A percentile compares a stretch with the other conserved stretches of the same genome.
These are phyloP conservation scores for Fragilaria radians DNA, from an alignment of 108 stramenopile species.

Conservation along the genomic window DNA sequence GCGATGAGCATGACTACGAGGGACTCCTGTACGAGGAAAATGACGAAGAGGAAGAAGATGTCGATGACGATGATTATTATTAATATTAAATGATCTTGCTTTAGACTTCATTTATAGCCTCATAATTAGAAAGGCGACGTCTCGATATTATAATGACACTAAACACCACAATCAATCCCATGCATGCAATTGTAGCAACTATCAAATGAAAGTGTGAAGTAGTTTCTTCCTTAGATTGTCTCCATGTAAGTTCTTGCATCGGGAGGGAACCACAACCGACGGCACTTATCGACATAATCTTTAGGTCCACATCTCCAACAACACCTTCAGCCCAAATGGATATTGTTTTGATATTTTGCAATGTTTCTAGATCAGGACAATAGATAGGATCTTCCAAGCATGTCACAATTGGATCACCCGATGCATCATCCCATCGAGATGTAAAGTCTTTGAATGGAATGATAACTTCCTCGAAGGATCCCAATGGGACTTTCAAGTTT, in stretches of 20 bases:
- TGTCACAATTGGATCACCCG: constrained; percentile 20
- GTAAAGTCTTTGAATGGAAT: neutral
- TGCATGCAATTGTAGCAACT: neutral
- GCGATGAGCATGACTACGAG: neutral
- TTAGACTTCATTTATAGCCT: neutral
- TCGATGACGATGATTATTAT: constrained; percentile 12
- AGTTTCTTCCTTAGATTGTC: too few relatives aligned
- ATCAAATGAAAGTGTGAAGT: too few relatives aligned
- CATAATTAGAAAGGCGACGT: neutral
- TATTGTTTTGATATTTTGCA: constrained; percentile 34
- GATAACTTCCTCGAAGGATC: neutral
- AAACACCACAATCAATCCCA: neutral
- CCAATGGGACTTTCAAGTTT: neutral
- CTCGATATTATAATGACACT: too few relatives aligned
- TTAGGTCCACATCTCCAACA: constrained; percentile 25
- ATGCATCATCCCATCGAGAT: constrained; percentile 19
- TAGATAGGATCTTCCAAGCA: constrained; percentile 29
- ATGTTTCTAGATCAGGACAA: constrained; percentile 23
- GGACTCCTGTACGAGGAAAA: constrained; percentile 14
- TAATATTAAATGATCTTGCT: too few relatives aligned
- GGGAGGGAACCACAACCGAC: constrained; percentile 13
- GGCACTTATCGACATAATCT: constrained; percentile 27
- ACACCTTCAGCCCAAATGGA: constrained; percentile 51
- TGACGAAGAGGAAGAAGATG: constrained; percentile 7
- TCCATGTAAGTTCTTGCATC: too few relatives aligned